phyloP scores from a whole-genome alignment of 768 basidiomycete genomes.

The Daedalea quercina region DNA sequence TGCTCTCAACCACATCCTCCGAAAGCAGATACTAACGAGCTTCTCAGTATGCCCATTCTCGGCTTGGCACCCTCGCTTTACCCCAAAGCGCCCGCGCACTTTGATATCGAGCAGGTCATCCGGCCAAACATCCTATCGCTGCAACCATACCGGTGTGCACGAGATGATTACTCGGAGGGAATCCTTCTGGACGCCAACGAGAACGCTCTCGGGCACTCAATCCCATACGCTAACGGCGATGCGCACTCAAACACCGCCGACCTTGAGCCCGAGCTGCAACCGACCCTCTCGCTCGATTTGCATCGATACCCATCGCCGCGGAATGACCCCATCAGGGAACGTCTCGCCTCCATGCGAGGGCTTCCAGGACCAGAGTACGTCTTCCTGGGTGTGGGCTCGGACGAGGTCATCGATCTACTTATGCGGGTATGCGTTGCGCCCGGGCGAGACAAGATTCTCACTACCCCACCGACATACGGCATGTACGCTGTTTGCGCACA shows the following conservation, averaged over 20 bases:
- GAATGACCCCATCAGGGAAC: slow-evolving; percentile 69
- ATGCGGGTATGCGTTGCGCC: slow-evolving; percentile 88
- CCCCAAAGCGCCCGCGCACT: slow-evolving; percentile 65
- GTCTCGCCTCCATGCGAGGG: slow-evolving; percentile 66
- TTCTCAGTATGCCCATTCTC: slow-evolving; percentile 48
- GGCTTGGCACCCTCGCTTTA: slow-evolving; percentile 43
- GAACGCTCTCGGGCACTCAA: slow-evolving; percentile 87
- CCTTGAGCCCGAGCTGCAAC: slow-evolving; percentile 29
- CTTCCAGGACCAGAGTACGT: slow-evolving; percentile 57
- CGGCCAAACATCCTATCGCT: slow-evolving; percentile 92
- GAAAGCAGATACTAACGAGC: background rate
- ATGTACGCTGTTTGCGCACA: slow-evolving; percentile 97
- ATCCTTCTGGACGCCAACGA: slow-evolving; percentile 97
- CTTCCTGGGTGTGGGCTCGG: slow-evolving; percentile 94
- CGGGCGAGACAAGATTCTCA: slow-evolving; percentile 72
- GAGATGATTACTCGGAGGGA: slow-evolving; percentile 90
- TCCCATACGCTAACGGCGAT: slow-evolving; percentile 32
- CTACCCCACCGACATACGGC: slow-evolving; percentile 93
- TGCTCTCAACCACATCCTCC: too few species aligned
- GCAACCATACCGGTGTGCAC: slow-evolving; percentile 90
- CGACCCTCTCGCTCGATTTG: slow-evolving; percentile 44
- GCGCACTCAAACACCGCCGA: slow-evolving; percentile 13
- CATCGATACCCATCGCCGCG: slow-evolving; percentile 95
- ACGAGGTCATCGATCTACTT: slow-evolving; percentile 92
- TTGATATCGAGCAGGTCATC: slow-evolving; percentile 76